Base-by-base conservation (phyloP, 331 rosid species). In the Spiraea crenata region DNA sequence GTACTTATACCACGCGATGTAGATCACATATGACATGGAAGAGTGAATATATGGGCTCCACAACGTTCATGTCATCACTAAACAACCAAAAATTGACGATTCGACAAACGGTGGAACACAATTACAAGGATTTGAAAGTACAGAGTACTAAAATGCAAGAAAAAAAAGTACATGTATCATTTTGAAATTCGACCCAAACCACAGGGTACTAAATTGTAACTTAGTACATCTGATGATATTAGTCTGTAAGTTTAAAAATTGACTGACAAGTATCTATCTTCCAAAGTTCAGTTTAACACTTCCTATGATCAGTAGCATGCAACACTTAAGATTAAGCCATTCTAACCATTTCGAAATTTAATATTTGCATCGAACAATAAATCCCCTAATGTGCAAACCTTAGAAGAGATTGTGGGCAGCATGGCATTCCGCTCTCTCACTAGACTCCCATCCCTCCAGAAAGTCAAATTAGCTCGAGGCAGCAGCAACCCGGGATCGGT, bases 391-490 rank as follows among this genome's bases (percentile, higher is more conserved):
- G 62, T 31, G 64, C 57, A 40, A 91, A 91, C 99, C 99, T 95
- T 95, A 5, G 99, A 85, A 49, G 99, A 95, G 72, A 95, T 88
- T 39, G 99, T 95, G 61, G 99, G 99, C 7, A 95, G 99, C 99
- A 91, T 95, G 67, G 99, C 81, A 83, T 95, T 95, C 46, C 97
- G 83, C 70, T 95, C 99, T 50, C 96, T 79, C 9, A 95, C 99
- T 44, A 95, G 67, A 83, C 96, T 90, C 61, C 99, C 99, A 63
- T 87, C 91, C 76, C 99, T 95, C 98, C 96, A 91, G 81, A 95
- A 91, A 10, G 99, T 95, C 82, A 95, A 84, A 83, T 95, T 95
- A 64, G 99, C 99, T 71, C 99, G 91, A 13, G 99, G 99, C 13
- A 95, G 85, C 86, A 95, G 77, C 76, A 95, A 73, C 34, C 99